These are phyloP conservation scores for Podaxis pistillaris DNA, from an alignment of 768 basidiomycete species.

Conservation along the genomic window DNA sequence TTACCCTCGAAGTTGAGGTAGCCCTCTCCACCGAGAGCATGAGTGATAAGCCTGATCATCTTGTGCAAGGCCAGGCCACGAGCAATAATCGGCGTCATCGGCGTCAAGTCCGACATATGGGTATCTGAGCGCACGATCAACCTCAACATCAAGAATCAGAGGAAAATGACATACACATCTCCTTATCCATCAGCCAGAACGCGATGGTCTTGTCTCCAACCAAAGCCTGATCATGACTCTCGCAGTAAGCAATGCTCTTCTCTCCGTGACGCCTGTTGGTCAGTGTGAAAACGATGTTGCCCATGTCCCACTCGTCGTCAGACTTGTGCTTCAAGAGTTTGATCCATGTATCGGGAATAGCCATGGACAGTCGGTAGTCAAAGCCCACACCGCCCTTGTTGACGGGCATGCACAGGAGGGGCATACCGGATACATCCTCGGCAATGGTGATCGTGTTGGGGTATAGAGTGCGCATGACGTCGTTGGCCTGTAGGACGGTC, in stretches of 20 bases:
- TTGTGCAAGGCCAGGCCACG: constrained; percentile 94
- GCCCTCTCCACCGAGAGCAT: constrained; percentile 93
- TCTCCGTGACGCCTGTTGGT: constrained; percentile 88
- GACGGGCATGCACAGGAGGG: constrained; percentile 82
- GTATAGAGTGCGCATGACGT: constrained; percentile 79
- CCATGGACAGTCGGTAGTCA: constrained; percentile 98
- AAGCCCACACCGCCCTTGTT: constrained; percentile 89
- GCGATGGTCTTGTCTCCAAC: constrained; percentile 99
- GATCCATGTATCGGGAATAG: constrained; percentile 99
- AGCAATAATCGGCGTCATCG: constrained; percentile 81
- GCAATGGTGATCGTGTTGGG: constrained; percentile 88
- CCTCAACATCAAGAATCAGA: neutral
- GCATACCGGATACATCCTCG: constrained; percentile 99
- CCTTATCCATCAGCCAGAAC: constrained; percentile 99
- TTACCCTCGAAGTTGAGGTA: constrained; percentile 98
- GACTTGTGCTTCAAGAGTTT: constrained; percentile 91
- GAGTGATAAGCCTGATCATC: constrained; percentile 91
- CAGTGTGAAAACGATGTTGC: constrained; percentile 83
- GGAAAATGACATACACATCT: constrained; percentile 79
- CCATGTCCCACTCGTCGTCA: constrained; percentile 89
- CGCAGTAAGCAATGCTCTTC: constrained; percentile 89
- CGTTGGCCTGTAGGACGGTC: constrained; percentile 73
- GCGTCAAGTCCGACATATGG: constrained; percentile 87
- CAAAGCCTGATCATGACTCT: constrained; percentile 97
- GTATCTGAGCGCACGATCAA: constrained; percentile 54